A percentile compares a stretch with the other conserved stretches of the same genome.
phyloP scores from a whole-genome alignment of 1,139 yeast species.

The Meyerozyma elateridarum region DNA sequence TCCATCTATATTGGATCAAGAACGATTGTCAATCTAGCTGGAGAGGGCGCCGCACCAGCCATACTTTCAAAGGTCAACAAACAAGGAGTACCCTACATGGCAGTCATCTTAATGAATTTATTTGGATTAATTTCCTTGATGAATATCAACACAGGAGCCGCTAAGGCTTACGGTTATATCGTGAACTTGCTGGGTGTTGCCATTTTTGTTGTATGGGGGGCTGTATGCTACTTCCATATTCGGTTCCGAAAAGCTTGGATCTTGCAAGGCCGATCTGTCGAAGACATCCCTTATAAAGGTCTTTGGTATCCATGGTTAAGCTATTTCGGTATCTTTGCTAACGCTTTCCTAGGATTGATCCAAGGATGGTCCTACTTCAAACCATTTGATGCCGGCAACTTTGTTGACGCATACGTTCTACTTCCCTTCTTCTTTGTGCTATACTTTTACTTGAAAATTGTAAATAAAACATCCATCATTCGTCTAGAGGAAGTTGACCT shows the following conservation, averaged over 20 bases:
- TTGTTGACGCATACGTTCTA: slow-evolving; percentile 63
- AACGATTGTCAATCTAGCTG: slow-evolving; percentile 46
- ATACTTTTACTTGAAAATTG: slow-evolving; percentile 36
- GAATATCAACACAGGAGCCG: slow-evolving; percentile 49
- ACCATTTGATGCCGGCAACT: slow-evolving; percentile 57
- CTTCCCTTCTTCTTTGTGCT: slow-evolving; percentile 51
- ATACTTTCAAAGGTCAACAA: slow-evolving; percentile 38
- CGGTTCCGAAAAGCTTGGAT: slow-evolving; percentile 50
- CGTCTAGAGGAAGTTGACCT: slow-evolving; percentile 41
- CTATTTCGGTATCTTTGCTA: slow-evolving; percentile 45
- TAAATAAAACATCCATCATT: slow-evolving; percentile 42
- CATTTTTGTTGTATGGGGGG: slow-evolving; percentile 51
- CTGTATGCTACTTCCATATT: slow-evolving; percentile 38
- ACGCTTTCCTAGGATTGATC: slow-evolving; percentile 51
- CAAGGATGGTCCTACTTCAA: slow-evolving; percentile 67
- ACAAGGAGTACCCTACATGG: slow-evolving; percentile 47
- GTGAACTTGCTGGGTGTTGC: slow-evolving; percentile 54
- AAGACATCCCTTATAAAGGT: slow-evolving; percentile 52
- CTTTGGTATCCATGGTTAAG: slow-evolving; percentile 51
- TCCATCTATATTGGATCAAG: slow-evolving; percentile 51
- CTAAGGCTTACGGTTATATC: slow-evolving; percentile 48
- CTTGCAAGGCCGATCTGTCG: slow-evolving; percentile 39
- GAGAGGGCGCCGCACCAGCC: slow-evolving; percentile 47
- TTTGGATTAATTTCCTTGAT: slow-evolving; percentile 49
- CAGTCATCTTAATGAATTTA: slow-evolving; percentile 43